Base-by-base conservation (phyloP, 2,329 filamentous ascomycete species). In the Trichophyton rubrum region DNA sequence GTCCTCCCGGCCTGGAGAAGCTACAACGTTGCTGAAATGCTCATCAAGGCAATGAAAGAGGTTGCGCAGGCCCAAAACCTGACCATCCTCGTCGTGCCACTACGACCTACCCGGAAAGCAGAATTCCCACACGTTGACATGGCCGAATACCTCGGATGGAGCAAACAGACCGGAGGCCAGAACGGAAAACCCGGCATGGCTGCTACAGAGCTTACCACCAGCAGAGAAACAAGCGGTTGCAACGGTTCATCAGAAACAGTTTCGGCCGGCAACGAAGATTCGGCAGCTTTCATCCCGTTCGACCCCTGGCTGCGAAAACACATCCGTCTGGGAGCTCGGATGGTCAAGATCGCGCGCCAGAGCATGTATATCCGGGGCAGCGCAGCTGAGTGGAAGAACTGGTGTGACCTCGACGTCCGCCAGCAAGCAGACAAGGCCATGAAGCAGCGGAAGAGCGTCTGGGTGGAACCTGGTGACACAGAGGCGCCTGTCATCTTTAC, bases 271-370 rank as follows among this genome's bases (percentile, higher is more conserved):
- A 33, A 27, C 47, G n/a, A 51, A 7, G 22, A 22, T 8, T 13
- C 15, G 13, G 22, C 49, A n/a, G 13, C 17, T 6, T 30, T 53
- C 24, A 13, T 57, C 22, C 55, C 55, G 33, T 57, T 57, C 13
- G 55, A 57, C 35, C 55, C 55, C 15, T 57, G 55, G 55, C 55
- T 57, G 9, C 33, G 55, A 17, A 57, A 57, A 30, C 55, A 57
- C 17, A 15, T 57, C 17, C 55, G 55, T 7, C 33, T 57, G 6
- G 55, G 55, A 2, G 55, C 35, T 4, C 8, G n/a, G 22, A 24
- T 57, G 20, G 11, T 57, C 35, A 57, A 57, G 27, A 20, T 43
- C 13, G 55, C 55, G 22, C 33, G 7, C 15, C 5, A 15, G 6
- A 57, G 55, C 20, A 57, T 43, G 35, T 22, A 4, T 9, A n/a